Conservation (phyloP, 2,329 filamentous ascomycete genomes). For the Xylariales sp. region DNA sequence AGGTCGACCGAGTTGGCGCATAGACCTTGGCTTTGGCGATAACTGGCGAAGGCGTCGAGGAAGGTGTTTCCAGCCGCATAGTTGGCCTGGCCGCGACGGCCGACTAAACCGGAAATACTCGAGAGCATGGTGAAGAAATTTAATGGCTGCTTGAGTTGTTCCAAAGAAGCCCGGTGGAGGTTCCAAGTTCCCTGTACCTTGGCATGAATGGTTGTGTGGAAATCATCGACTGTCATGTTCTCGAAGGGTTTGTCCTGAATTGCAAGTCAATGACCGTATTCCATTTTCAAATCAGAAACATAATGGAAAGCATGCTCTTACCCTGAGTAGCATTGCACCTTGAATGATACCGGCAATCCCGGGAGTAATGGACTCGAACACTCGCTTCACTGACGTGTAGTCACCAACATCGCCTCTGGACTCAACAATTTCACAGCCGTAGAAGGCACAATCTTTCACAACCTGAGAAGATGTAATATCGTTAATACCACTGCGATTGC, state of each 20-base stretch:
- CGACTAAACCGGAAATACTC: conserved; percentile 19
- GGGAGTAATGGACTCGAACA: conserved; percentile 4
- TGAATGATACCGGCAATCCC: conserved; percentile 11
- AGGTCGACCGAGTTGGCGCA: conserved; percentile 29
- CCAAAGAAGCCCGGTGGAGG: conserved; percentile 17
- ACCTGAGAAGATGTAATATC: conserved; percentile 11
- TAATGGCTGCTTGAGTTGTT: conserved; percentile 12
- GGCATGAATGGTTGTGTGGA: conserved; percentile 17
- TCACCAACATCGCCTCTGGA: conserved; percentile 15
- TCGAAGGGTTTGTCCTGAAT: background rate
- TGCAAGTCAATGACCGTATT: too few relatives aligned
- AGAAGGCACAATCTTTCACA: background rate
- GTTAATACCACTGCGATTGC: conserved; percentile 12
- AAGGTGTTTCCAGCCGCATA: conserved; percentile 38
- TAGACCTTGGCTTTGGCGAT: conserved; percentile 20
- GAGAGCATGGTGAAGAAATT: conserved; percentile 21
- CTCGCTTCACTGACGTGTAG: conserved; percentile 6
- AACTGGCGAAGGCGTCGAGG: conserved; percentile 33
- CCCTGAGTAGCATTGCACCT: conserved; percentile 11
- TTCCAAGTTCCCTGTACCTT: conserved; percentile 27
- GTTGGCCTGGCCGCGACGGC: conserved; percentile 28
- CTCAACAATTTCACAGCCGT: background rate
- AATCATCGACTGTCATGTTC: conserved; percentile 12
- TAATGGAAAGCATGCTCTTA: background rate
- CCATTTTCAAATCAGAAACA: too few relatives aligned